These are phyloP conservation scores for Pelargonium nanum DNA, from an alignment of 345 rosid species.

Conservation along the genomic window DNA sequence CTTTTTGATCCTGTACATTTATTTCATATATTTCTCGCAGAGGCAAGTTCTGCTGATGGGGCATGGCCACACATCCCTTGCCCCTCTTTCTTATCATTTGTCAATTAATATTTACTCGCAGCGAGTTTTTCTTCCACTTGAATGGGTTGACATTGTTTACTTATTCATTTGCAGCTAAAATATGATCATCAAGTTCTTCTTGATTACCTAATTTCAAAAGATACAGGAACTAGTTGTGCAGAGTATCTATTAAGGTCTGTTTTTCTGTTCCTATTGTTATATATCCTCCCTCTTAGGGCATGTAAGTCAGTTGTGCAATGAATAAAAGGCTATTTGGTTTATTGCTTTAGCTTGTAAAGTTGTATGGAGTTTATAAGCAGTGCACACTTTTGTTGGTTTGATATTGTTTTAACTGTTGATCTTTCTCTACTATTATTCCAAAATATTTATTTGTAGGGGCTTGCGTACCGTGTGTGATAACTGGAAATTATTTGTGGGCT, in stretches of 20 bases:
- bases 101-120: not conserved
- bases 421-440: not conserved
- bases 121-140: not conserved
- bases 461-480: slow-evolving; percentile 45
- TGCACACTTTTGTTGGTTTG: not conserved
- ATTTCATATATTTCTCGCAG: slow-evolving; percentile 65
- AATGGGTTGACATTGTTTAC: not conserved
- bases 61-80: not conserved
- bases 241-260: slow-evolving; percentile 70
- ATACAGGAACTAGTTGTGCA: slow-evolving; percentile 57
- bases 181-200: slow-evolving; percentile 92
- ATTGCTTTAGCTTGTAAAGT: not conserved
- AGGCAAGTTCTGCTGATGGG: slow-evolving; percentile 32
- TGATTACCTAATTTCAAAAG: slow-evolving; percentile 84
- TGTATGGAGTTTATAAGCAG: not conserved
- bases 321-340: not conserved
- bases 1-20: slow-evolving; percentile 56
- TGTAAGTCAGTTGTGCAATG: not conserved
- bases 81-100: not conserved
- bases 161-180: slow-evolving; percentile 40
- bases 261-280: slow-evolving; percentile 12
- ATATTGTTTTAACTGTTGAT: not conserved
- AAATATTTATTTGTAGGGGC: slow-evolving; percentile 30
- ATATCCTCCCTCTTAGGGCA: not conserved
- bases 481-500: slow-evolving; percentile 44